Base-by-base conservation (phyloP, 1,284 basidiomycete species). In the Leccinum pachyderme region DNA sequence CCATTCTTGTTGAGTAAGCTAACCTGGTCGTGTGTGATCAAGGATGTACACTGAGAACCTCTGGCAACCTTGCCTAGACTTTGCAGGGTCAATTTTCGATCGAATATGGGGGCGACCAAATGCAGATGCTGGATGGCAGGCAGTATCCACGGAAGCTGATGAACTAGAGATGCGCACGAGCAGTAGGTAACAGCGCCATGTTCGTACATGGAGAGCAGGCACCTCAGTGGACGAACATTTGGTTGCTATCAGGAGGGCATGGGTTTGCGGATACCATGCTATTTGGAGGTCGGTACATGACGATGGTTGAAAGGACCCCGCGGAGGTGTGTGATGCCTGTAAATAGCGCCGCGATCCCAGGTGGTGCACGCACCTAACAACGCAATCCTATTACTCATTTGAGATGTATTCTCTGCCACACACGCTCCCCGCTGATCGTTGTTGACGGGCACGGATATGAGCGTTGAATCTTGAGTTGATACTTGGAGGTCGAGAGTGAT, bases 141-240 rank as follows among this genome's bases (percentile, higher is more conserved):
- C 84, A 18, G 82, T 90, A 51, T 82, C 87, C 29, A 89, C 84
- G 33, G 87, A 88, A 51, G 81, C 78, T 2, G 87, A 89, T 58
- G 86, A 88, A 59, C 77, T 88, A 49, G 88, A 89, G 73, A 86
- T 68, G 63, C 62, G 64, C 58, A 64, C 72, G 60, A 70, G 37
- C 1, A 32, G 43, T 46, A 49, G 51, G 25, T 57, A 18, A 22
- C 11, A 9, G 7, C 7, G 12, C 8, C 45, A 33, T 25, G 9
- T 27, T 11, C n/a, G 33, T 51, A 15, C 29, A 12, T 9, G n/a
- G 22, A 32, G 28, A 22, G 31, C 31, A 18, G 37, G 37, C 3
- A 25, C 43, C 37, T 29, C 29, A 15, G 22, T 35, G 37, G 49
- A 55, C 6, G 7, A 24, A 2, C 15, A 6, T 27, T 27, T 47